Conservation (phyloP, 1,284 basidiomycete genomes). For the Ganoderma meredithae region DNA sequence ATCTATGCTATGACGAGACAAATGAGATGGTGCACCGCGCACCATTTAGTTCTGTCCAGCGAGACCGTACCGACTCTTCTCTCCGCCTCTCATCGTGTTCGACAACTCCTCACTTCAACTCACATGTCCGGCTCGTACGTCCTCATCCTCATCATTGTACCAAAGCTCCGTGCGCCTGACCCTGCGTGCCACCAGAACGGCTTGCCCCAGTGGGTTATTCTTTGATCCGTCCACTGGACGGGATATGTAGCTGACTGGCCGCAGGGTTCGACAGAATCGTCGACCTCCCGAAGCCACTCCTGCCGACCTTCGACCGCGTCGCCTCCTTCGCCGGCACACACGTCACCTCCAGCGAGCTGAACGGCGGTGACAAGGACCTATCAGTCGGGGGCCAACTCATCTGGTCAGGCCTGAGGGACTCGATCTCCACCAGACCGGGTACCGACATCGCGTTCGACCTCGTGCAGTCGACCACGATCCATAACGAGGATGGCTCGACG, state of each 20-base stretch:
- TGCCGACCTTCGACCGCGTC: too few relatives aligned
- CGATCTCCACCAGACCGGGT: background rate
- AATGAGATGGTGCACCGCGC: background rate
- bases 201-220: background rate
- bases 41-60: background rate
- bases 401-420: background rate
- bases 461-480: background rate
- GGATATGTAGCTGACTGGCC: background rate
- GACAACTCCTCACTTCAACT: background rate
- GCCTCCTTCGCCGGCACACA: background rate
- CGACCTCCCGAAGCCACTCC: background rate
- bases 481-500: background rate
- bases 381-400: background rate
- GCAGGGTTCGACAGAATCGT: background rate
- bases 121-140: background rate
- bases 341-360: background rate
- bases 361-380: background rate
- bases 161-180: background rate
- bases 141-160: background rate
- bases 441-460: background rate
- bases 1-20: background rate
- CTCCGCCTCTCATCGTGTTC: background rate
- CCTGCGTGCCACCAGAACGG: background rate
- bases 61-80: background rate
- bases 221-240: background rate